Evolutionary conservation across 306 rosid species (phyloP).

Genomic region (Cucumis hystrix): DNA sequence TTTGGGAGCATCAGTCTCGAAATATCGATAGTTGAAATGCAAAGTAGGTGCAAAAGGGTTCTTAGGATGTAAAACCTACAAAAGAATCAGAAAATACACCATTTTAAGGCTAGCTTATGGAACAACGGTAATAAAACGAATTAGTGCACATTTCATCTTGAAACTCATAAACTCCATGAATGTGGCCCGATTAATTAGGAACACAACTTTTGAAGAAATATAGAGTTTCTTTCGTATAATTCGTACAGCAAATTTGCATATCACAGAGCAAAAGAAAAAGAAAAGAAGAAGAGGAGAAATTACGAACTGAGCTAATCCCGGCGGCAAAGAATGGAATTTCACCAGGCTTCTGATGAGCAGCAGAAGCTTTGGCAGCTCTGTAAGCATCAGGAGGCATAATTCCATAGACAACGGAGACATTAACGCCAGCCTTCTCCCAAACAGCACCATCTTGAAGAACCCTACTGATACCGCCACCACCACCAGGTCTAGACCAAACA

Average conservation of each 20-base stretch:
- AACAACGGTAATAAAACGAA: background rate
- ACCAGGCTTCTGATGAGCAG: constrained; percentile 57
- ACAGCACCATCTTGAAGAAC: constrained; percentile 89
- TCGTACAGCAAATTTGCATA: background rate
- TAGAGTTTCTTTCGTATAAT: background rate
- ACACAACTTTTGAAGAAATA: background rate
- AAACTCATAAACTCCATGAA: background rate
- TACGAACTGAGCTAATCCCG: constrained; percentile 78
- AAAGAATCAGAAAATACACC: background rate
- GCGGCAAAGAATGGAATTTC: constrained; percentile 93
- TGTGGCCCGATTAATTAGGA: background rate
- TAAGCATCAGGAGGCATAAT: constrained; percentile 98
- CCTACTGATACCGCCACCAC: constrained; percentile 95
- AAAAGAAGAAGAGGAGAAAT: constrained; percentile 7
- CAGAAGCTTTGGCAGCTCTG: constrained; percentile 71
- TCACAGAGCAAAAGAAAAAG: background rate
- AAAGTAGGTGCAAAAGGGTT: constrained; percentile 94
- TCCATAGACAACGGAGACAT: constrained; percentile 91
- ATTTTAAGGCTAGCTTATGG: background rate
- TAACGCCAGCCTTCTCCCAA: constrained; percentile 97
- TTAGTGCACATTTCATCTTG: background rate
- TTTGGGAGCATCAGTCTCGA: constrained; percentile 84
- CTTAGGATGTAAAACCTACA: constrained; percentile 88
- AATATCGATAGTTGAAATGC: constrained; percentile 92
- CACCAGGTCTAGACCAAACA: constrained; percentile 97